phyloP scores from a whole-genome alignment of 305 asterid species.

The Fraxinus albicans region DNA sequence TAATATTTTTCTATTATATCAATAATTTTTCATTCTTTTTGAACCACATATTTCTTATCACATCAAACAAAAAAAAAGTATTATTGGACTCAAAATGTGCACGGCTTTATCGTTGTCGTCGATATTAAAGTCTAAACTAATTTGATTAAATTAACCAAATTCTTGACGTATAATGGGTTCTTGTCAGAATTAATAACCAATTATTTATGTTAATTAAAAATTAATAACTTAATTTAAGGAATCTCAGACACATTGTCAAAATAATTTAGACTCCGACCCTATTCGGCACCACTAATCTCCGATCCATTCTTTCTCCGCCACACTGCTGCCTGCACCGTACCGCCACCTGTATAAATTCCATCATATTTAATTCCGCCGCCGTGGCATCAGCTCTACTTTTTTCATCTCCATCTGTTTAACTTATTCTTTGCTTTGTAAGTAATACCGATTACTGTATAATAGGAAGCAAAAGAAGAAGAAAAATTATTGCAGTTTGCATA shows the following conservation, averaged over 20 bases:
- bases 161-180: no score
- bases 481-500: not conserved
- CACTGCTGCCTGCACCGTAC: not conserved
- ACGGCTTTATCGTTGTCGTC: no score
- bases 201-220: no score
- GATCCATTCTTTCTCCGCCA: not conserved
- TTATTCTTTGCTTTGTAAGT: not conserved
- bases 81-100: no score
- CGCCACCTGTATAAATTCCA: not conserved
- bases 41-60: no score
- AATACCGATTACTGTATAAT: not conserved
- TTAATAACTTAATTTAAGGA: no score
- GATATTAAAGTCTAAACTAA: no score
- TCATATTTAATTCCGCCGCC: not conserved
- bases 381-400: not conserved
- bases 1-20: no score
- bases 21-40: no score
- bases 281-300: not conserved
- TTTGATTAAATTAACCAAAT: no score
- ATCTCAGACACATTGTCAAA: not conserved
- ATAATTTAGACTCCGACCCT: not conserved
- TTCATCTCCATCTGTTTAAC: not conserved
- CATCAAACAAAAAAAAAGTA: no score
- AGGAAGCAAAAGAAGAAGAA: not conserved
- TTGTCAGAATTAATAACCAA: no score